phyloP scores from a whole-genome alignment of 768 basidiomycete genomes.

The Kwoniella europaea region DNA sequence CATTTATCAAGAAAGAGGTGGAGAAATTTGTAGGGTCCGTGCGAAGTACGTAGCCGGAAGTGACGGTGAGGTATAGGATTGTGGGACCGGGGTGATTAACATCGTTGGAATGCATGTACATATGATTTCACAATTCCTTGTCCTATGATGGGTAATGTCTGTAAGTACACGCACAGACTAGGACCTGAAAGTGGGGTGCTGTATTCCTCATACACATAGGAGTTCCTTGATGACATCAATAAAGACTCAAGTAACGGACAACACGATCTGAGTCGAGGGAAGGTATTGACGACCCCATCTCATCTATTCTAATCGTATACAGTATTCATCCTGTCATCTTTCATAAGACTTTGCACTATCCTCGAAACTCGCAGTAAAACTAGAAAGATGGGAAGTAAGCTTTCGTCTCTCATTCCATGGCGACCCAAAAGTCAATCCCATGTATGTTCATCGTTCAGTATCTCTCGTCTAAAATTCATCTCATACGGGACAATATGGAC shows the following conservation, averaged over 20 bases:
- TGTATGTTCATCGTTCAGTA: neutral
- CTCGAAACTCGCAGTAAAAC: neutral
- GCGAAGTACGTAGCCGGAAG: neutral
- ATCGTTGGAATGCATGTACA: neutral
- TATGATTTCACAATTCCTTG: neutral
- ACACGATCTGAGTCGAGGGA: too few species aligned
- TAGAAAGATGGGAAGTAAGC: neutral
- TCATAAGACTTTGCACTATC: neutral
- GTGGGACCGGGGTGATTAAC: neutral
- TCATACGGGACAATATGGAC: neutral
- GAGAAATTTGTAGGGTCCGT: neutral
- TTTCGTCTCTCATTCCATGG: neutral
- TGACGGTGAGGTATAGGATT: neutral
- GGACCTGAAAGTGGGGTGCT: too few species aligned
- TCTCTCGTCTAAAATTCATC: neutral
- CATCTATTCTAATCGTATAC: too few species aligned
- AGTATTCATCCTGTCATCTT: neutral
- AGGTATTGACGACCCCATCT: too few species aligned
- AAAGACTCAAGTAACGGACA: too few species aligned
- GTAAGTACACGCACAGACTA: neutral
- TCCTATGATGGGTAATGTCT: neutral
- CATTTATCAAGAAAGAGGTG: slow-evolving; percentile 2
- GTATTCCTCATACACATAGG: neutral
- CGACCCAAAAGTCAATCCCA: neutral
- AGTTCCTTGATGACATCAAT: neutral